phyloP scores from a whole-genome alignment of 768 basidiomycete species.

The Podaxis sp. region DNA sequence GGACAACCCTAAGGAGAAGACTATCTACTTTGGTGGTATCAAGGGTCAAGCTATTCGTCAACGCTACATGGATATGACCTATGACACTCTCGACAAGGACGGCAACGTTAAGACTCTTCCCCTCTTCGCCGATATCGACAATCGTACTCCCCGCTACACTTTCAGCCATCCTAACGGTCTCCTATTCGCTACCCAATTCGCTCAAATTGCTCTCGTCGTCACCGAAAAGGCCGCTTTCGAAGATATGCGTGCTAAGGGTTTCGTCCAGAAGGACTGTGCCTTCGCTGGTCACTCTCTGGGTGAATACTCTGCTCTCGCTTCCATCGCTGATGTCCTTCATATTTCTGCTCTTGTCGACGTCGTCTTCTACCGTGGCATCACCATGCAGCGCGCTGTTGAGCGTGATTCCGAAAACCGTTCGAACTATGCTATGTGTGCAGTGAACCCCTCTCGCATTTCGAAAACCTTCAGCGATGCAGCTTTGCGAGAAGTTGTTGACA shows the following conservation, averaged over 20 bases:
- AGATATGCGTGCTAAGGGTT: conserved; percentile 95
- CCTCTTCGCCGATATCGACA: conserved; percentile 92
- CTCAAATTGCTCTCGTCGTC: conserved; percentile 96
- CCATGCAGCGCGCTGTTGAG: conserved; percentile 99
- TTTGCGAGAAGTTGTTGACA: conserved; percentile 95
- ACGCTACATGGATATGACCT: conserved; percentile 99
- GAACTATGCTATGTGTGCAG: conserved; percentile 99
- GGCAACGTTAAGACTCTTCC: conserved; percentile 95
- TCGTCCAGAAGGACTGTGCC: conserved; percentile 86
- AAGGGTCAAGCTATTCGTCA: conserved; percentile 98
- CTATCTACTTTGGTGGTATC: conserved; percentile 98
- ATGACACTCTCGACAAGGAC: conserved; percentile 95
- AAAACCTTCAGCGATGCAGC: conserved; percentile 93
- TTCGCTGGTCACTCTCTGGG: conserved; percentile 98
- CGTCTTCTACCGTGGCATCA: conserved; percentile 99
- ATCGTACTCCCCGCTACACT: conserved; percentile 94
- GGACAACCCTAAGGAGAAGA: conserved; percentile 97
- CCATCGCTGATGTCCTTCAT: conserved; percentile 94
- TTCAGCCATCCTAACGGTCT: conserved; percentile 96
- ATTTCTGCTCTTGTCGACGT: conserved; percentile 96
- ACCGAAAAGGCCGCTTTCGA: conserved; percentile 99
- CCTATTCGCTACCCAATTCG: conserved; percentile 97
- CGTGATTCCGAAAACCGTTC: conserved; percentile 90
- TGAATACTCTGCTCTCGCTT: conserved; percentile 97
- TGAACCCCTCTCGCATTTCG: conserved; percentile 94